A percentile compares a stretch with the other conserved stretches of the same genome.
These are phyloP conservation scores for Candida golubevii DNA, from an alignment of 805 yeast genomes.

Conservation along the genomic window DNA sequence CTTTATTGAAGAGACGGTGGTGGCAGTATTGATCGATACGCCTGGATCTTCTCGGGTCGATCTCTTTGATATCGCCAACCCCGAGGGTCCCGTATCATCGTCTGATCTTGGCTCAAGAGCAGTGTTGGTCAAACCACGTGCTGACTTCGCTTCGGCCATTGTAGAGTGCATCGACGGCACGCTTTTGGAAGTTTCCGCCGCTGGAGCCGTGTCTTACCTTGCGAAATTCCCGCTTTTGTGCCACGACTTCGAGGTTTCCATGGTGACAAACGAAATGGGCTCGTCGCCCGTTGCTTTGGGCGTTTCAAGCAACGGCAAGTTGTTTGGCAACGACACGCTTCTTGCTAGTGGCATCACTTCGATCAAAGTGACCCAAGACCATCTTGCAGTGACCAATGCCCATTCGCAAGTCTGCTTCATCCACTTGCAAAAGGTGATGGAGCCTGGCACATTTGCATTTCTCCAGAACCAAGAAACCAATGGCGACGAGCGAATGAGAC, in stretches of 20 bases:
- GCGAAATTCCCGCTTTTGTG: slow-evolving; percentile 68
- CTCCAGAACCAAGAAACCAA: slow-evolving; percentile 20
- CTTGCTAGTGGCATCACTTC: slow-evolving; percentile 80
- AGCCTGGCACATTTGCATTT: slow-evolving; percentile 29
- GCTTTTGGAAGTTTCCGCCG: slow-evolving; percentile 37
- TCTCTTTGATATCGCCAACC: slow-evolving; percentile 44
- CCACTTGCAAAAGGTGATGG: slow-evolving; percentile 51
- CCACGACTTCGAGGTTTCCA: slow-evolving; percentile 47
- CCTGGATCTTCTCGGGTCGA: slow-evolving; percentile 47
- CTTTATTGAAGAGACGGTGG: slow-evolving; percentile 45
- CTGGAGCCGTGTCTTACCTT: slow-evolving; percentile 30
- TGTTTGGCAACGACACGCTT: slow-evolving; percentile 58
- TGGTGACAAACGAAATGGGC: slow-evolving; percentile 11
- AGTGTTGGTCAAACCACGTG: slow-evolving; percentile 51
- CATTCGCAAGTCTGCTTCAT: slow-evolving; percentile 78
- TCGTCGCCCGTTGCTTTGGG: slow-evolving; percentile 55
- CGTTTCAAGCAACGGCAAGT: slow-evolving; percentile 67
- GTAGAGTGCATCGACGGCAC: slow-evolving; percentile 64
- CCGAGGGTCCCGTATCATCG: slow-evolving; percentile 1
- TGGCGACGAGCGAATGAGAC: slow-evolving; percentile 82
- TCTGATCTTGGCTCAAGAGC: slow-evolving; percentile 33
- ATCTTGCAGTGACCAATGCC: slow-evolving; percentile 80
- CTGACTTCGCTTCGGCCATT: slow-evolving; percentile 49
- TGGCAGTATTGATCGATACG: slow-evolving; percentile 60
- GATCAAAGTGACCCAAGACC: slow-evolving; percentile 62